phyloP scores from a whole-genome alignment of 2,329 filamentous ascomycete species.

The Byssochlamys sp. region DNA sequence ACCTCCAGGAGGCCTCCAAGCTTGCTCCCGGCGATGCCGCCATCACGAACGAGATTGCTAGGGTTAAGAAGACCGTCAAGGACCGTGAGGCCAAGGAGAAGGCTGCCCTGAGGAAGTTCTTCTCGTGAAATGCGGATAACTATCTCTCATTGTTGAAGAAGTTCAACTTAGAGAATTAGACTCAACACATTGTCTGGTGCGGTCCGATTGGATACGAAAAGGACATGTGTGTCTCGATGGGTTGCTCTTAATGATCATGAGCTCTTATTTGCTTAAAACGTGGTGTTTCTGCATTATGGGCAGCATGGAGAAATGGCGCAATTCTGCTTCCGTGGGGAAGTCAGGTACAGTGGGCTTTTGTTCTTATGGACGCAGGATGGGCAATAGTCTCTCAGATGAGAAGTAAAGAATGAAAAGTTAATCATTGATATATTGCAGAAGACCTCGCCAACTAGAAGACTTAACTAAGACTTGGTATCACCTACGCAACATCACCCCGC shows the following conservation, averaged over 20 bases:
- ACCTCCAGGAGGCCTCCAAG: slow-evolving; percentile 65
- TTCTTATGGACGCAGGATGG: background rate
- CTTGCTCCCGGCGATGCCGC: slow-evolving; percentile 66
- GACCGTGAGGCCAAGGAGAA: slow-evolving; percentile 78
- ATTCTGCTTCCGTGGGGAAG: background rate
- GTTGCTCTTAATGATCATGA: background rate
- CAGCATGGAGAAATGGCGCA: background rate
- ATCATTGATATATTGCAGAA: background rate
- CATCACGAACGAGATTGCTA: slow-evolving; percentile 62
- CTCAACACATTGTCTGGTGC: background rate
- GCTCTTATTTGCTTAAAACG: background rate
- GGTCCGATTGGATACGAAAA: background rate
- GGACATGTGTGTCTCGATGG: background rate
- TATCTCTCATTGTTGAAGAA: background rate
- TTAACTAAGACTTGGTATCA: background rate
- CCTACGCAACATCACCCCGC: background rate
- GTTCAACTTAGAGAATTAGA: background rate
- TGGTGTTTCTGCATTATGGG: background rate
- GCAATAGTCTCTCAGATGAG: background rate
- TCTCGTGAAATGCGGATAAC: slow-evolving; percentile 39
- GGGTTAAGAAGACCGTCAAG: slow-evolving; percentile 66
- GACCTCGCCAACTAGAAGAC: background rate
- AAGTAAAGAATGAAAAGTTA: background rate
- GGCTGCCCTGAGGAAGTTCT: slow-evolving; percentile 87
- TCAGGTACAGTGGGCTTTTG: background rate